phyloP scores from a whole-genome alignment of 2,329 filamentous ascomycete species.

The Colletotrichum tofieldiae region DNA sequence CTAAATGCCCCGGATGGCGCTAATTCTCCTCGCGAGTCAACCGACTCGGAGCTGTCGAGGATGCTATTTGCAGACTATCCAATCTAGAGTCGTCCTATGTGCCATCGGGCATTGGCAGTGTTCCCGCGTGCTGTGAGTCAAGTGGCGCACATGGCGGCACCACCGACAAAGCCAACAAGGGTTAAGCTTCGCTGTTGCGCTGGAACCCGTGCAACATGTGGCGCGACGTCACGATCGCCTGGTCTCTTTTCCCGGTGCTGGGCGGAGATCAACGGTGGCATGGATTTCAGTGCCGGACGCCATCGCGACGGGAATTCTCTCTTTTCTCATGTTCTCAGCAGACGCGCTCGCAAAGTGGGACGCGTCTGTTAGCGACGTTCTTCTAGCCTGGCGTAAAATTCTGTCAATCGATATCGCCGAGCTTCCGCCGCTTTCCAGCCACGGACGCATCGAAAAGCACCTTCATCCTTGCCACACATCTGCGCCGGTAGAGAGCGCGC shows the following conservation, averaged over 20 bases:
- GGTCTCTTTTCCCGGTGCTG: background rate
- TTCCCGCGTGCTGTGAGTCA: background rate
- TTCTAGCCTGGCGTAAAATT: constrained; percentile 20
- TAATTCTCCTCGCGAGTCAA: background rate
- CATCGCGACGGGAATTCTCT: background rate
- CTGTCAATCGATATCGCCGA: constrained; percentile 22
- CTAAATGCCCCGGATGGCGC: background rate
- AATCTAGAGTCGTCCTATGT: background rate
- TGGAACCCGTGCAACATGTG: background rate
- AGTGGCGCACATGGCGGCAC: constrained; percentile 14
- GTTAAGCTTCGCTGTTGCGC: constrained; percentile 4
- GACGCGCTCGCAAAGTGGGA: constrained; percentile 31
- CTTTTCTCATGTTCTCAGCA: background rate
- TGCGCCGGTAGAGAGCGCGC: background rate
- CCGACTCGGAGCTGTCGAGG: background rate
- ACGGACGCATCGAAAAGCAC: background rate
- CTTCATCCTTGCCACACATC: background rate
- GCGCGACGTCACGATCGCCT: background rate
- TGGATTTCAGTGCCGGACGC: background rate
- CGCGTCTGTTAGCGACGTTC: constrained; percentile 16
- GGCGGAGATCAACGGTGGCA: background rate
- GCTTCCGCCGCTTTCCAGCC: background rate
- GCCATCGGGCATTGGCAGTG: background rate
- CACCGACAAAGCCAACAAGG: background rate
- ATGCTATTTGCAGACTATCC: background rate